A percentile compares a stretch with the other conserved stretches of the same genome.
Evolutionary conservation across 352 stramenopile species (phyloP).

Genomic region (Phytophthora macrochlamydospora): DNA sequence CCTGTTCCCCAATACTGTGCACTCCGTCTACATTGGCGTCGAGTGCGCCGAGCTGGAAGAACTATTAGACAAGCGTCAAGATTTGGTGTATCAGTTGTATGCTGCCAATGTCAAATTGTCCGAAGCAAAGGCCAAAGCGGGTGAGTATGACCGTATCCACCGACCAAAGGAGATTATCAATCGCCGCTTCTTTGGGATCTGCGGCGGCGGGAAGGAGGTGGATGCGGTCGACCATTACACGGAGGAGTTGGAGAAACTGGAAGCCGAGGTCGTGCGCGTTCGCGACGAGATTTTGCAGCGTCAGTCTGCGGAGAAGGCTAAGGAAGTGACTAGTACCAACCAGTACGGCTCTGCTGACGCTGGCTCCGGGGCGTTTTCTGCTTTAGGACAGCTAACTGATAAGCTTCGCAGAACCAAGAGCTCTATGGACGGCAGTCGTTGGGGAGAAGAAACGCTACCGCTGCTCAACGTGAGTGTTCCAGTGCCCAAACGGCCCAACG

Average conservation of each 20-base stretch:
- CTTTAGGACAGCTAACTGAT: slow-evolving; percentile 25
- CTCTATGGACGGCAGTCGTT: slow-evolving; percentile 24
- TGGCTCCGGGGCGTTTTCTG: slow-evolving; percentile 23
- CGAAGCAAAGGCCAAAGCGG: slow-evolving; percentile 29
- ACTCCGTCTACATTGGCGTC: slow-evolving; percentile 74
- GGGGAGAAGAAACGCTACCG: slow-evolving; percentile 37
- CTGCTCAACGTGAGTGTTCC: slow-evolving; percentile 32
- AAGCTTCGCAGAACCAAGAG: slow-evolving; percentile 42
- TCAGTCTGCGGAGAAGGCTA: slow-evolving; percentile 43
- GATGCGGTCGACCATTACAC: slow-evolving; percentile 71
- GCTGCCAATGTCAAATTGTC: slow-evolving; percentile 51
- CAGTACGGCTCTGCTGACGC: slow-evolving; percentile 21
- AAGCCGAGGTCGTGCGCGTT: slow-evolving; percentile 51
- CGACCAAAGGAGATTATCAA: slow-evolving; percentile 46
- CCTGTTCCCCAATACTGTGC: slow-evolving; percentile 65
- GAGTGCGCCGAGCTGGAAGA: slow-evolving; percentile 68
- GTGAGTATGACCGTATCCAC: slow-evolving; percentile 27
- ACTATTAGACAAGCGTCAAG: slow-evolving; percentile 54
- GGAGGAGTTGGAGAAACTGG: slow-evolving; percentile 50
- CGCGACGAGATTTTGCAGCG: slow-evolving; percentile 55
- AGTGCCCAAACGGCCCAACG: slow-evolving; percentile 41
- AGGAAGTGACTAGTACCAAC: slow-evolving; percentile 28
- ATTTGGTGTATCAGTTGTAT: slow-evolving; percentile 60
- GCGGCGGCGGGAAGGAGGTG: slow-evolving; percentile 46
- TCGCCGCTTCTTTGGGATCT: slow-evolving; percentile 53